These are phyloP conservation scores for Arachis hypogaea DNA, from an alignment of 306 rosid species.

Conservation along the genomic window DNA sequence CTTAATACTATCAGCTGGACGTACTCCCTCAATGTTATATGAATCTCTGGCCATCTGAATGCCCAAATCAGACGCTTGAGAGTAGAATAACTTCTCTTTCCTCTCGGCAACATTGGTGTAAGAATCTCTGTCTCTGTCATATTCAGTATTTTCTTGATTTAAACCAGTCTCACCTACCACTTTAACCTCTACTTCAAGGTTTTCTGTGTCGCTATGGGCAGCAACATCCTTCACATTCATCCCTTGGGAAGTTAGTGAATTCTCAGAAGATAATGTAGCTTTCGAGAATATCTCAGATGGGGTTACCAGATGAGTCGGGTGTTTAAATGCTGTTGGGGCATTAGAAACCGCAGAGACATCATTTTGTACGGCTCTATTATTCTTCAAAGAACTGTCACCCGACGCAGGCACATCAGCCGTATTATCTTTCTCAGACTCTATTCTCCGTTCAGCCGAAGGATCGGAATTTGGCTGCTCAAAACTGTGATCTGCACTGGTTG, in stretches of 20 bases:
- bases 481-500: conserved; percentile 41
- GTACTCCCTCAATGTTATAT: conserved; percentile 46
- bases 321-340: conserved; percentile 51
- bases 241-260: conserved; percentile 50
- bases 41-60: conserved; percentile 68
- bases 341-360: conserved; percentile 51
- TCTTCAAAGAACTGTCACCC: conserved; percentile 46
- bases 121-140: conserved; percentile 46
- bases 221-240: conserved; percentile 53
- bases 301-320: conserved; percentile 72
- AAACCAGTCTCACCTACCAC: conserved; percentile 55
- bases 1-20: conserved; percentile 41
- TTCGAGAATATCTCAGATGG: conserved; percentile 67
- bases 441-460: conserved; percentile 41
- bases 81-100: conserved; percentile 67
- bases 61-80: conserved; percentile 71
- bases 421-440: conserved; percentile 51
- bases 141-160: conserved; percentile 41
- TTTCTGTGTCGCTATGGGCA: conserved; percentile 48
- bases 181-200: conserved; percentile 54
- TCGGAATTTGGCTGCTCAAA: conserved; percentile 45
- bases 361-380: conserved; percentile 46
- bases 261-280: conserved; percentile 57
- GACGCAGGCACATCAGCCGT: conserved; percentile 43
- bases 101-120: conserved; percentile 44